These are phyloP conservation scores for Cajanus cajan DNA, from an alignment of 306 rosid genomes.

Conservation along the genomic window DNA sequence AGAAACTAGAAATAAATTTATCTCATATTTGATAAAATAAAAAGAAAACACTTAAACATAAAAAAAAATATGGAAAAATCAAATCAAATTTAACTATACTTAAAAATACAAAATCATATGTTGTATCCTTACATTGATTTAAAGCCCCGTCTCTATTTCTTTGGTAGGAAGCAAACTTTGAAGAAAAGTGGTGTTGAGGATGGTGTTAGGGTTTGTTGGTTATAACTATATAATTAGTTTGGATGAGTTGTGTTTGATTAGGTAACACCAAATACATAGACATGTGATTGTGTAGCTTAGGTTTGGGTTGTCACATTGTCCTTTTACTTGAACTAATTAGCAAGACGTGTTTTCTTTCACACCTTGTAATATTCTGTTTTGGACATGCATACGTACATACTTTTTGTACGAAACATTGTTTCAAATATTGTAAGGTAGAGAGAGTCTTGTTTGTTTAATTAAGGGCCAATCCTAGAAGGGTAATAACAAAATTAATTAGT, in stretches of 20 bases:
- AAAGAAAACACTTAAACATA: no score
- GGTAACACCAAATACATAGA: conserved; percentile 4
- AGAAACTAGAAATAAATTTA: no score
- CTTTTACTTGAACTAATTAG: not conserved
- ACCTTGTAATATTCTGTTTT: not conserved
- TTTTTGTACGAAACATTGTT: not conserved
- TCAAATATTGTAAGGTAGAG: not conserved
- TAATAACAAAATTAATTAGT: not conserved
- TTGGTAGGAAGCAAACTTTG: not conserved
- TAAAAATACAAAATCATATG: not conserved
- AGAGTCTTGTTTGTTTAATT: not conserved
- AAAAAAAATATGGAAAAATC: no score
- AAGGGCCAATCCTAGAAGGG: not conserved
- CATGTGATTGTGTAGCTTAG: not conserved
- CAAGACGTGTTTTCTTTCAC: conserved; percentile 2
- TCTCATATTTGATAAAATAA: no score
- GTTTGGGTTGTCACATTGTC: not conserved
- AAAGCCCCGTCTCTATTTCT: not conserved
- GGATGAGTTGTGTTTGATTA: not conserved
- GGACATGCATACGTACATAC: not conserved
- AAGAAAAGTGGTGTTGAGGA: not conserved
- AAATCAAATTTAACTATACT: not conserved
- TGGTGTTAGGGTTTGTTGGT: not conserved
- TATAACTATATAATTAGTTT: not conserved
- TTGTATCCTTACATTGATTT: not conserved